These are phyloP conservation scores for Crithidia expoeki DNA, from an alignment of 208 protist genomes.

Conservation along the genomic window DNA sequence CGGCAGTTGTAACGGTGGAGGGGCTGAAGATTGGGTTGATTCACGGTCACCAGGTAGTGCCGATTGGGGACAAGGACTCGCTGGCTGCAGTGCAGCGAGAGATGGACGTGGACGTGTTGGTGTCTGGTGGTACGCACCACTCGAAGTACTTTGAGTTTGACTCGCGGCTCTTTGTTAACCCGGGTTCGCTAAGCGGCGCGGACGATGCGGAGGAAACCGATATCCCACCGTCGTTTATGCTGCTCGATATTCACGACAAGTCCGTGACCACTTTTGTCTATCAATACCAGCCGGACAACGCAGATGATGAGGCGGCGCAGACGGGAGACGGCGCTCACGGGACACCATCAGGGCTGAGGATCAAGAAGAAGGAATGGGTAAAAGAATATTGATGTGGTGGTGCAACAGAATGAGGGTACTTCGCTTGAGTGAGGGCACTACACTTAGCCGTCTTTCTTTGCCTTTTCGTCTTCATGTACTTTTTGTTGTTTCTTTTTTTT, in stretches of 20 bases:
- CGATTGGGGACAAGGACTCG: constrained; percentile 95
- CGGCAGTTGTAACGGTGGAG: constrained; percentile 94
- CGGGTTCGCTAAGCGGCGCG: constrained; percentile 98
- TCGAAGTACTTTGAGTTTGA: constrained; percentile 93
- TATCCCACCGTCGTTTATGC: constrained; percentile 94
- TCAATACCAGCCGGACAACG: constrained; percentile 42
- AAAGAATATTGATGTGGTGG: constrained; percentile 37
- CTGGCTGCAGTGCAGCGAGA: constrained; percentile 95
- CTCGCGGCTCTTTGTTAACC: constrained; percentile 98
- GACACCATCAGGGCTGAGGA: constrained; percentile 35
- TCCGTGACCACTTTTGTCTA: constrained; percentile 79
- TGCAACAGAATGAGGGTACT: not conserved
- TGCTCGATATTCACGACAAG: constrained; percentile 96
- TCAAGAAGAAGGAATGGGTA: constrained; percentile 81
- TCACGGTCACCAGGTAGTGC: constrained; percentile 98
- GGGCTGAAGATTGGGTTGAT: constrained; percentile 97
- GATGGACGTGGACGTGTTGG: constrained; percentile 98
- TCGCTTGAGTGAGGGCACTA: not conserved
- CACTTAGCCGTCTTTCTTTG: too few species aligned
- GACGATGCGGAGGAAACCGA: constrained; percentile 74
- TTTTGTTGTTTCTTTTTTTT: too few species aligned
- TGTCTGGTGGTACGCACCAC: constrained; percentile 95
- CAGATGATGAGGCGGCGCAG: constrained; percentile 10
- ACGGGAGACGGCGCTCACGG: constrained; percentile 24
- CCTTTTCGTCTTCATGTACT: too few species aligned